Evolutionary conservation across 1,139 yeast genomes (phyloP), one percentile per base, ranked within the genome.

Genomic region (Debaryomyces udenii): DNA sequence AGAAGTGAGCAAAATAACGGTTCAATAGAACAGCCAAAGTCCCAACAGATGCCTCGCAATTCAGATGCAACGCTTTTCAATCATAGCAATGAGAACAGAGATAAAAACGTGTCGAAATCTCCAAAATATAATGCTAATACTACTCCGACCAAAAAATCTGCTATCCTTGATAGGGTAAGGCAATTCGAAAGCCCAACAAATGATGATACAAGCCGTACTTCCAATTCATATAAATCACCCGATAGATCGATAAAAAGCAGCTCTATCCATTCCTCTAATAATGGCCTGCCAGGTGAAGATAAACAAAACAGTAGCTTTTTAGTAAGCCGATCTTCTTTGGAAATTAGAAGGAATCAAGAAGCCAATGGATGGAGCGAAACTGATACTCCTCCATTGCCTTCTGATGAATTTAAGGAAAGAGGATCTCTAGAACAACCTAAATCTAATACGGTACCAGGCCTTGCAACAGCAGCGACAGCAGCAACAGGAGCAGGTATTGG

Each of bases 81-180:
- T 10, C 5, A 11, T 11, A n/a, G 6, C 5, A 26, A 10, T 10
- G 9, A 26, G 9, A 10, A 11, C 14, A 6, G 6, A 4, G 28
- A 11, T 10, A n/a, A 4, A 26, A 26, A 10, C 11, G 14, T 10
- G 14, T 26, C 28, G 11, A 26, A 10, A 11, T n/a, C 11, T 6
- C 9, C 28, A n/a, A 6, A 10, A 11, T n/a, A 26, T 26, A 41
- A 41, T 13, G n/a, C 2, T 11, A 29, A 15, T 20, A 20, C 38
- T 6, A 36, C 52, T 2, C 56, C 58, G 5, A 38, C 56, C 6
- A 57, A 47, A 30, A 51, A 49, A 37, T 46, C 49, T 22, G 59
- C 57, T 42, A 66, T 71, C 11, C 56, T 69, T 41, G 76, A 71
- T 42, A 65, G 64, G 46, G 71, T 71, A 6, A 67, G 59, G 44